Percentiles rank a stretch among this genome's conserved stretches.
Conservation (phyloP, 1,139 yeast species). For the Yamadazyma spencermartinsiae region DNA sequence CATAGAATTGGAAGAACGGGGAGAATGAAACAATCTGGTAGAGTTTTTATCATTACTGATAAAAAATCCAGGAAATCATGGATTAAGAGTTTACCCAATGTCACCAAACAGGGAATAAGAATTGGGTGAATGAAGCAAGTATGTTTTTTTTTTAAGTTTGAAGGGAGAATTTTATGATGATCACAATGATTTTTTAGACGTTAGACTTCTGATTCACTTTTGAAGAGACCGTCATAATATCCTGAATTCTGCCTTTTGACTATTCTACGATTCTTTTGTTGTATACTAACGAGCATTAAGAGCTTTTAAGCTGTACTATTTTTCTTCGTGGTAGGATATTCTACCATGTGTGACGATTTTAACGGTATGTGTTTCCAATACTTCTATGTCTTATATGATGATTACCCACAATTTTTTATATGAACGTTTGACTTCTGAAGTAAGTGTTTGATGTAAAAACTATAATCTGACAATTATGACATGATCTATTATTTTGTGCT, state of each 20-base stretch:
- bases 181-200: slow-evolving; percentile 15
- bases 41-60: slow-evolving; percentile 75
- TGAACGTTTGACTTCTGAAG: slow-evolving; percentile 22
- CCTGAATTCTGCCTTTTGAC: not conserved
- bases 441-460: slow-evolving; percentile 9
- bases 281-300: not conserved
- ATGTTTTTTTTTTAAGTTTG: not conserved
- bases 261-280: not conserved
- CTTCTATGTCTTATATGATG: slow-evolving; percentile 7
- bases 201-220: slow-evolving; percentile 15
- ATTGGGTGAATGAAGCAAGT: slow-evolving; percentile 26
- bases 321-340: not conserved
- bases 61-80: slow-evolving; percentile 69
- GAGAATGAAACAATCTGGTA: slow-evolving; percentile 84
- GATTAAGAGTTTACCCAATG: slow-evolving; percentile 81
- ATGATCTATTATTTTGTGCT: not conserved
- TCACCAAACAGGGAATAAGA: slow-evolving; percentile 54
- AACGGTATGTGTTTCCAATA: slow-evolving; percentile 13
- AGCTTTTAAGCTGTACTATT: not conserved
- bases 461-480: slow-evolving; percentile 6
- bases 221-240: slow-evolving; percentile 1
- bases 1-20: slow-evolving; percentile 97
- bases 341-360: slow-evolving; percentile 2
- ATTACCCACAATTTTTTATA: slow-evolving; percentile 12
- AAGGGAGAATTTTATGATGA: slow-evolving; percentile 18